Conservation (phyloP, 225 moss, liverwort and hornwort species). For the Polytrichum formosum region DNA sequence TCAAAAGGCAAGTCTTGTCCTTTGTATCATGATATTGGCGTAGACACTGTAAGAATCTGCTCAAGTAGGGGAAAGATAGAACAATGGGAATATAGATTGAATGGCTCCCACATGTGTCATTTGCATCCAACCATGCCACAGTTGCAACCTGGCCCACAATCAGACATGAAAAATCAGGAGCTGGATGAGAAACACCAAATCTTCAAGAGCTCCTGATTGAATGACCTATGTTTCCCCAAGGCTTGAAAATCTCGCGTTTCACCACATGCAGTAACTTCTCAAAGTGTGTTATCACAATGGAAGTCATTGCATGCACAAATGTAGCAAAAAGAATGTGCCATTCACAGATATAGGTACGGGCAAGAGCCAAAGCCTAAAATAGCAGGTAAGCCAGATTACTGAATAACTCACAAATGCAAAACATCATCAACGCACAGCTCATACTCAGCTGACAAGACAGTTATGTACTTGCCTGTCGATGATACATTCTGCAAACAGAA, state of each 20-base stretch:
- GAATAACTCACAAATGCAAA: slow-evolving; percentile 7
- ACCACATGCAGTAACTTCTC: background rate
- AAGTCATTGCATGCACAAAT: slow-evolving; percentile 5
- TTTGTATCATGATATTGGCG: slow-evolving; percentile 88
- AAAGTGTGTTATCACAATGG: slow-evolving; percentile 6
- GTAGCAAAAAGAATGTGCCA: background rate
- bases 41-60: slow-evolving; percentile 92
- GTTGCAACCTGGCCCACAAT: slow-evolving; percentile 63
- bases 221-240: too few species aligned
- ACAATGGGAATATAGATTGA: slow-evolving; percentile 87
- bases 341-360: too few species aligned
- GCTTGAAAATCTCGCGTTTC: too few species aligned
- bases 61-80: slow-evolving; percentile 85
- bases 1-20: slow-evolving; percentile 84
- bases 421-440: slow-evolving; percentile 8
- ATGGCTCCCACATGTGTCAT: slow-evolving; percentile 78
- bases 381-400: slow-evolving; percentile 13
- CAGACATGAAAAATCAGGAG: background rate
- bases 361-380: background rate
- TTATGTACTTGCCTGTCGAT: slow-evolving; percentile 64
- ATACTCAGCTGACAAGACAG: slow-evolving; percentile 4
- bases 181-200: too few species aligned
- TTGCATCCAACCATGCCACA: slow-evolving; percentile 57
- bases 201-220: too few species aligned
- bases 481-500: slow-evolving; percentile 90